Conservation (phyloP, 2,329 filamentous ascomycete species). For the Calonectria crousiana region DNA sequence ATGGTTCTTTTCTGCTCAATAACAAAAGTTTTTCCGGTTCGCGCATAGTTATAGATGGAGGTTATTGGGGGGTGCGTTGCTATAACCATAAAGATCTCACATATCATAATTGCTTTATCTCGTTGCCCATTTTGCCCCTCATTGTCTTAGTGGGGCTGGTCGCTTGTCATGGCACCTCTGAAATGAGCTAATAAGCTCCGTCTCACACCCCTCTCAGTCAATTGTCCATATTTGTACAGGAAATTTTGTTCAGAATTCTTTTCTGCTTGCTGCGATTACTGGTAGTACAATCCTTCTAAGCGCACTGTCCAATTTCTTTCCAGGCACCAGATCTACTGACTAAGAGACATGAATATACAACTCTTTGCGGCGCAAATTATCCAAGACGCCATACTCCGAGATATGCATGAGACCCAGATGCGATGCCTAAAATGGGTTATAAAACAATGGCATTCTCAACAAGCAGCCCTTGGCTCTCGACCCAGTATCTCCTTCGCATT, state of each 20-base stretch:
- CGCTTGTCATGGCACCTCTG: neutral
- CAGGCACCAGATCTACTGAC: neutral
- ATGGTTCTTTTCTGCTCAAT: slow-evolving; percentile 37
- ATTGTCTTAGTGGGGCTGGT: neutral
- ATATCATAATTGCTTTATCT: slow-evolving; percentile 34
- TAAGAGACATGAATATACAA: neutral
- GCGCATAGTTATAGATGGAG: slow-evolving; percentile 43
- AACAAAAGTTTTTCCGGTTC: slow-evolving; percentile 43
- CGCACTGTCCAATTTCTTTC: neutral
- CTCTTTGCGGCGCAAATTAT: slow-evolving; percentile 16
- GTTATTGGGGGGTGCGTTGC: slow-evolving; percentile 36
- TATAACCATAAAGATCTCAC: slow-evolving; percentile 43
- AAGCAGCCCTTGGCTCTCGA: slow-evolving; percentile 83
- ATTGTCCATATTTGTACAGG: neutral
- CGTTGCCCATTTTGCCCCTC: slow-evolving; percentile 5
- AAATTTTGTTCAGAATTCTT: neutral
- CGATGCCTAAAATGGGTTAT: slow-evolving; percentile 32
- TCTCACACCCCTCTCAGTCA: neutral
- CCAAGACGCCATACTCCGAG: slow-evolving; percentile 35
- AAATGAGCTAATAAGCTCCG: neutral
- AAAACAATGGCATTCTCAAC: slow-evolving; percentile 83
- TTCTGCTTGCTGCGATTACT: neutral
- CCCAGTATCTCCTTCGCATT: slow-evolving; percentile 81
- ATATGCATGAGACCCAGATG: slow-evolving; percentile 32
- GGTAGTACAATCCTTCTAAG: neutral